Base-by-base conservation (phyloP, 1,284 basidiomycete species). In the Leccinum pachyderme region DNA sequence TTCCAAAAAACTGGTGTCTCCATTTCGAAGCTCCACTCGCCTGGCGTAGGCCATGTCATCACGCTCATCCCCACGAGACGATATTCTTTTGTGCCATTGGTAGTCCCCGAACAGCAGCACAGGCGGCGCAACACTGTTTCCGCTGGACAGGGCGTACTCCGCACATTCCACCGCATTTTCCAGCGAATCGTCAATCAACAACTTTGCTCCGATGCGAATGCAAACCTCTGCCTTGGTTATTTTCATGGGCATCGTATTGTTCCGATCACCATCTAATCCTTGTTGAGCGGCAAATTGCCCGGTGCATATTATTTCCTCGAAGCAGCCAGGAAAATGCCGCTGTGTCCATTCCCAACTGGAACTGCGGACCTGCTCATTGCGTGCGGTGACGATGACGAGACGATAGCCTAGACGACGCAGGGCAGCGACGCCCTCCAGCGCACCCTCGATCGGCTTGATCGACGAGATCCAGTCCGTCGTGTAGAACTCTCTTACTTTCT, bases 91-190 rank as follows among this genome's bases (percentile, higher is more conserved):
- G 69, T 90, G 91, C 90, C 90, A 93, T 51, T 81, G 76, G 62
- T 91, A 90, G 47, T 81, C 72, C n/a, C 89, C 90, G 61, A 91
- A 91, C 6, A 93, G 76, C 33, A 92, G 72, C n/a, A 87, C 84
- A 2, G 77, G 81, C 13, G 81, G 70, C 3, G 51, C 51, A 27
- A 68, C 35, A 63, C 71, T 22, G 66, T 54, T 55, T 18, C 45
- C 65, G 6, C 39, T 54, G 28, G 46, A 50, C 12, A 68, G 43
- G 11, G 54, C 33, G 52, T 73, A 44, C 25, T 68, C 74, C 0
- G 77, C 77, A 56, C 83, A 83, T 53, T 83, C 78, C 12, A 88
- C 63, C 15, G 86, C 86, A 68, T 93, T 91, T 70, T 92, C 90
- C 33, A 84, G 68, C 4, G 87, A 89, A 72, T 93, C 90, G 72